These are phyloP conservation scores for Saturnispora halmiae DNA, from an alignment of 805 yeast species.

Conservation along the genomic window DNA sequence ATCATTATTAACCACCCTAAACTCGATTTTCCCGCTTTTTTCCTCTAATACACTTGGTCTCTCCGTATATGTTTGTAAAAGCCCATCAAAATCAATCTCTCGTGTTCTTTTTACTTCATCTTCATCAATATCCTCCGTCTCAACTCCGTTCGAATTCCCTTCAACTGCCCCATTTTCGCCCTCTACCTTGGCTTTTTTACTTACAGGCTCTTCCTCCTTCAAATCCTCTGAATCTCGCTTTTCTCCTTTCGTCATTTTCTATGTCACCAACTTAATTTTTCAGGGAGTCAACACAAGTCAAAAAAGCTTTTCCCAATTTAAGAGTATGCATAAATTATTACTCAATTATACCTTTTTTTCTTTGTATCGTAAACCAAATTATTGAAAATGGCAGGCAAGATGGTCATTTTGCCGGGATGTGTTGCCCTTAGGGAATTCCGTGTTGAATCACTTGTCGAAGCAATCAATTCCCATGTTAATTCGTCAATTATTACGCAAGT, in stretches of 20 bases:
- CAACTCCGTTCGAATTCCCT: conserved; percentile 20
- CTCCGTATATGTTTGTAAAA: conserved; percentile 74
- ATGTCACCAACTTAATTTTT: background rate
- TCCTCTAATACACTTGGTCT: conserved; percentile 93
- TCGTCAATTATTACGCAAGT: conserved; percentile 60
- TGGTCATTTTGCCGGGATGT: conserved; percentile 73
- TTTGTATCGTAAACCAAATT: background rate
- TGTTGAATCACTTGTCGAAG: conserved; percentile 60
- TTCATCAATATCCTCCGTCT: conserved; percentile 29
- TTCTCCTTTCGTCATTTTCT: background rate
- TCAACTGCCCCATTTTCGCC: conserved; percentile 18
- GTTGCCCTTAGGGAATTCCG: conserved; percentile 83
- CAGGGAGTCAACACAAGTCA: background rate
- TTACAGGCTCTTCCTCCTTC: conserved; percentile 10
- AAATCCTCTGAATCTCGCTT: background rate
- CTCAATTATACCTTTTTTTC: too few species aligned
- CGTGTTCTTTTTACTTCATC: conserved; percentile 36
- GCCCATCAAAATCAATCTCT: conserved; percentile 64
- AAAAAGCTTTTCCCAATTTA: too few species aligned
- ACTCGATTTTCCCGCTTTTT: conserved; percentile 84
- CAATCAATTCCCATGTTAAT: conserved; percentile 63
- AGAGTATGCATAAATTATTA: too few species aligned
- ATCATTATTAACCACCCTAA: conserved; percentile 94
- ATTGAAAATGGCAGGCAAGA: conserved; percentile 13
- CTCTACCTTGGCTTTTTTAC: conserved; percentile 6